Conservation (phyloP, 2,329 filamentous ascomycete species). For the Helminthosporium solani region DNA sequence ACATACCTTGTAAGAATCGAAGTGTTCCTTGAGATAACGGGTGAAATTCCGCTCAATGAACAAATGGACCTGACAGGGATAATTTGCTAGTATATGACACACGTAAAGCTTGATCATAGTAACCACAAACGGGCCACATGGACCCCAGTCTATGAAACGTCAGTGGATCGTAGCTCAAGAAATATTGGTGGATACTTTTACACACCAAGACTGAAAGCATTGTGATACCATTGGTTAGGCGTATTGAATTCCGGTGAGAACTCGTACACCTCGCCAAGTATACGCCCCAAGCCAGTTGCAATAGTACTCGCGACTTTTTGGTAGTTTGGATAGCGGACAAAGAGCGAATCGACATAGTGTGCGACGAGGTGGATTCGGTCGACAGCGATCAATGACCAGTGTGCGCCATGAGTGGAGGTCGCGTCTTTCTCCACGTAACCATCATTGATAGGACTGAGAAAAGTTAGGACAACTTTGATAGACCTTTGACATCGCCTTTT, state of each 20-base stretch:
- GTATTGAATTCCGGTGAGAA: conserved; percentile 3
- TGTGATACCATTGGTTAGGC: conserved; percentile 16
- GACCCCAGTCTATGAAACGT: conserved; percentile 9
- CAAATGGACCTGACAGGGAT: neutral
- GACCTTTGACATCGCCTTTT: too few relatives aligned
- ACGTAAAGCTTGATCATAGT: conserved; percentile 12
- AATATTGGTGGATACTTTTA: too few relatives aligned
- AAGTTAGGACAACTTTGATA: too few relatives aligned
- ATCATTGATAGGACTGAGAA: conserved; percentile 19
- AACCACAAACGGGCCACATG: conserved; percentile 24
- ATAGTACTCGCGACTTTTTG: conserved; percentile 2
- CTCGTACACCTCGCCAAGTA: conserved; percentile 16
- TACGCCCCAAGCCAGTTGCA: conserved; percentile 7
- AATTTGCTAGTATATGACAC: neutral
- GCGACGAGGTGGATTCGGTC: conserved; percentile 7
- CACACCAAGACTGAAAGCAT: conserved; percentile 2
- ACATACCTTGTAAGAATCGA: too few relatives aligned
- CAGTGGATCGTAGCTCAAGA: too few relatives aligned
- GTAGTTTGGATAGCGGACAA: neutral
- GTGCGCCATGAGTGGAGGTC: conserved; percentile 7
- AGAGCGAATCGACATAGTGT: conserved; percentile 24
- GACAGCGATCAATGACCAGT: conserved; percentile 26
- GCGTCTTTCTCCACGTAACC: conserved; percentile 8
- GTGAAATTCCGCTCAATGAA: neutral
- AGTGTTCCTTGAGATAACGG: too few relatives aligned